Evolutionary conservation across 2,329 filamentous ascomycete genomes (phyloP).

Genomic region (Colletotrichum cereale): DNA sequence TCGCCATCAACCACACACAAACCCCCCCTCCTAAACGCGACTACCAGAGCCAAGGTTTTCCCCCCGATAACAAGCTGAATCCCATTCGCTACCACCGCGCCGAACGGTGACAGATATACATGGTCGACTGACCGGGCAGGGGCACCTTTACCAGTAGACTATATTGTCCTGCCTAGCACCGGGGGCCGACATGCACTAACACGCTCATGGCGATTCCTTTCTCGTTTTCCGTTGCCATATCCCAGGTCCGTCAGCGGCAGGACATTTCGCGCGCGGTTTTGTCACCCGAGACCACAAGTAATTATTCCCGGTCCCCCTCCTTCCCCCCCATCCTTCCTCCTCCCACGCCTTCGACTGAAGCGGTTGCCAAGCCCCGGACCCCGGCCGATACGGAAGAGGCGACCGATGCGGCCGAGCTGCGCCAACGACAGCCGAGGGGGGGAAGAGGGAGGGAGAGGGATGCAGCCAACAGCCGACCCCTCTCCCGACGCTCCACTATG

Average conservation of each 20-base stretch:
- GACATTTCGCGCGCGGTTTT: conserved; percentile 6
- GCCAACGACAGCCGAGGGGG: background rate
- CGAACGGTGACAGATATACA: background rate
- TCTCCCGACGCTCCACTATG: conserved; percentile 20
- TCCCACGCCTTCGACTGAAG: background rate
- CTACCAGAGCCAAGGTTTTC: conserved; percentile 19
- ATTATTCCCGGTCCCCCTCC: background rate
- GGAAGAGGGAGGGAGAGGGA: background rate
- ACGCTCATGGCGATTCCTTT: background rate
- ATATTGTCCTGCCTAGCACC: background rate
- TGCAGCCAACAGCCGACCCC: background rate
- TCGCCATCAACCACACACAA: conserved; percentile 29
- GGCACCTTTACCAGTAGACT: background rate
- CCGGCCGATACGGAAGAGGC: conserved; percentile 1
- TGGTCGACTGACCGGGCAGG: background rate
- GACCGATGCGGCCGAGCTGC: background rate
- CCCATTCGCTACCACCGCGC: background rate
- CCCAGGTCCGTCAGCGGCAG: background rate
- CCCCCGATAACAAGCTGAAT: conserved; percentile 10
- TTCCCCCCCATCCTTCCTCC: background rate
- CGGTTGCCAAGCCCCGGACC: background rate
- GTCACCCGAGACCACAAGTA: background rate
- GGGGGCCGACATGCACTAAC: background rate
- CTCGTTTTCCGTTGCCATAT: background rate
- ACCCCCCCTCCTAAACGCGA: conserved; percentile 6